Evolutionary conservation across 371 early-diverging fungal genomes (phyloP), one percentile per base, ranked within the genome.

Genomic region (Sporodiniella umbellata): DNA sequence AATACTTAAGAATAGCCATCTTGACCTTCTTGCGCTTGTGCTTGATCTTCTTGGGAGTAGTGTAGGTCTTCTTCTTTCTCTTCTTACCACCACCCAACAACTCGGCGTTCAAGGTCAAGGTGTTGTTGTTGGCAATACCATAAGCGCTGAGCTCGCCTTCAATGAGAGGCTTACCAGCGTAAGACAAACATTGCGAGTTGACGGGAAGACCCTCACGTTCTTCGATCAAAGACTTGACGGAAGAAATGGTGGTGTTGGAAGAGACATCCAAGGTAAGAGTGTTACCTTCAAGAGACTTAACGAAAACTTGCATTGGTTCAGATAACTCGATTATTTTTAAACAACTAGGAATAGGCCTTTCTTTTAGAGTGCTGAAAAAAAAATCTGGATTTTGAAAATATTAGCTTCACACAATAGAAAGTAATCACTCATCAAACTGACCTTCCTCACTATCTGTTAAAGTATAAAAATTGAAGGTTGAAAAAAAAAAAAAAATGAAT

Each of bases 1-100:
- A 95, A 89, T 86, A 90, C 85, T 95, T 91, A 77, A 95, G 87
- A 64, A 97, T 86, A 43, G 96, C 89, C 75, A 95, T 78, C 84
- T 95, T 95, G 73, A 95, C 94, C 89, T 95, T 95, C 85, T 89
- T 93, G 75, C 88, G 82, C 92, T 94, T 94, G 87, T 96, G 96
- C 83, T 93, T 89, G 76, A 93, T 92, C 90, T 95, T 95, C 92
- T 96, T 95, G 80, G 97, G 97, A 64, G 97, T 96, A 67, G 96
- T 96, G 88, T 96, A 95, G 59, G 84, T 87, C 95, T 96, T 95
- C 93, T 95, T 95, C 88, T 94, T 96, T 61, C 90, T 81, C 89
- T 94, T 95, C 89, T 96, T 96, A 75, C 80, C 95, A 91, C 94
- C 95, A 86, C 94, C 83, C 58, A 79, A 62, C 25, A 79, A 62